Evolutionary conservation across 495 filamentous ascomycete species (phyloP).

Genomic region (Bathelium albidoporum): DNA sequence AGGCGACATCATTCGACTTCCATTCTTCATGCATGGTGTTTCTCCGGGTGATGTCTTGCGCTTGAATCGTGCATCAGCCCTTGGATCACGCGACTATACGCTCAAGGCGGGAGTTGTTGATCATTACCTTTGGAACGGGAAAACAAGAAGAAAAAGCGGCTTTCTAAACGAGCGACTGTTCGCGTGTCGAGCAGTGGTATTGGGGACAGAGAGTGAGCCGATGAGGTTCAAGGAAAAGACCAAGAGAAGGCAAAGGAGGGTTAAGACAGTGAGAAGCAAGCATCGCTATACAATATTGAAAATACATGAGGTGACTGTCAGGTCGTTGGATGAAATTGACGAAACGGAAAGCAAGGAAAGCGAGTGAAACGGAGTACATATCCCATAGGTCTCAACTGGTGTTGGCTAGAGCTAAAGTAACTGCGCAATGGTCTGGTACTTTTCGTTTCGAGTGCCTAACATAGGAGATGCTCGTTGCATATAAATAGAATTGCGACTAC

Average conservation of each 20-base stretch:
- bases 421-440: too few species aligned
- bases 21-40: slow-evolving; percentile 85
- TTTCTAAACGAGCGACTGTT: slow-evolving; percentile 74
- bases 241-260: slow-evolving; percentile 71
- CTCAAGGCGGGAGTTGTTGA: slow-evolving; percentile 45
- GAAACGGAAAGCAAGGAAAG: slow-evolving; percentile 22
- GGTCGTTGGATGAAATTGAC: slow-evolving; percentile 48
- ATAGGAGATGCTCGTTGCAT: too few species aligned
- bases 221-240: slow-evolving; percentile 84
- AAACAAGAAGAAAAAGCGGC: slow-evolving; percentile 15
- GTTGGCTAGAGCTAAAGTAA: too few species aligned
- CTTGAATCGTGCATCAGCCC: slow-evolving; percentile 64
- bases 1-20: slow-evolving; percentile 80
- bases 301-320: slow-evolving; percentile 70
- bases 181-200: slow-evolving; percentile 74
- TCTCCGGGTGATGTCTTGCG: slow-evolving; percentile 73
- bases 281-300: slow-evolving; percentile 76
- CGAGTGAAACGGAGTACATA: neutral
- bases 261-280: slow-evolving; percentile 69
- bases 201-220: slow-evolving; percentile 80
- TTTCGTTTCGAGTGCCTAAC: too few species aligned
- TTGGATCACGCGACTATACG: slow-evolving; percentile 87
- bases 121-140: slow-evolving; percentile 11
- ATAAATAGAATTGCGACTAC: too few species aligned
- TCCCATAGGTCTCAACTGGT: too few species aligned